Evolutionary conservation across 1,139 yeast genomes (phyloP).

Genomic region (Wickerhamomyces sp.): DNA sequence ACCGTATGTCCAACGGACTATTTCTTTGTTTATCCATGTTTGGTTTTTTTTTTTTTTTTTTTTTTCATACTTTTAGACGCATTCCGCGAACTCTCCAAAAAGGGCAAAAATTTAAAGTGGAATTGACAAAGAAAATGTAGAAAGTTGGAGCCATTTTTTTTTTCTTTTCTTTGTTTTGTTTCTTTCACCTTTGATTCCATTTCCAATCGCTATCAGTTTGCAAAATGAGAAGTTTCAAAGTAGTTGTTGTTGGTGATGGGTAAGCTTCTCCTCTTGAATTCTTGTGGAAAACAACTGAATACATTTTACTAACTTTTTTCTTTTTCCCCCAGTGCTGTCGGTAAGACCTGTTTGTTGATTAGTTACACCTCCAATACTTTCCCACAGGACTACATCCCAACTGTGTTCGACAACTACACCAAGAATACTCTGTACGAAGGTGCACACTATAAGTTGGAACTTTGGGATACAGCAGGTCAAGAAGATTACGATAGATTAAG

Average conservation of each 20-base stretch:
- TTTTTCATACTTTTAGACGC: too few relatives aligned
- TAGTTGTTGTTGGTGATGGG: slow-evolving; percentile 96
- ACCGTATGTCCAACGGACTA: too few relatives aligned
- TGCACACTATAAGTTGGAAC: slow-evolving; percentile 67
- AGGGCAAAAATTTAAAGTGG: too few relatives aligned
- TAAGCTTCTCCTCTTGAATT: slow-evolving; percentile 23
- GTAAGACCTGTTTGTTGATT: slow-evolving; percentile 84
- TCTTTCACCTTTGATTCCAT: too few relatives aligned
- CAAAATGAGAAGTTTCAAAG: slow-evolving; percentile 84
- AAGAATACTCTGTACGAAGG: slow-evolving; percentile 84
- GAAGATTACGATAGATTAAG: slow-evolving; percentile 88
- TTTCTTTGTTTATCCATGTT: too few relatives aligned
- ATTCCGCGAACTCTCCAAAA: too few relatives aligned
- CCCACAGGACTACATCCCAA: slow-evolving; percentile 94
- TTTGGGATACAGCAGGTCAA: slow-evolving; percentile 99
- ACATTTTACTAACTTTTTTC: slow-evolving; percentile 4
- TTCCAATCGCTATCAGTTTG: too few relatives aligned
- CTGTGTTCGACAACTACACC: slow-evolving; percentile 86
- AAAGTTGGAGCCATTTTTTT: too few relatives aligned
- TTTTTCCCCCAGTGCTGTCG: slow-evolving; percentile 61
- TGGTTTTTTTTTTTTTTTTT: too few relatives aligned
- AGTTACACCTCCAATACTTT: slow-evolving; percentile 91
- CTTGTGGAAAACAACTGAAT: too few relatives aligned
- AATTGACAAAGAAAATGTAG: too few relatives aligned
- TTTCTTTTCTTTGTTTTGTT: too few relatives aligned